These are phyloP conservation scores for Chaetomium olivaceum DNA, from an alignment of 2,329 filamentous ascomycete genomes.

Conservation along the genomic window DNA sequence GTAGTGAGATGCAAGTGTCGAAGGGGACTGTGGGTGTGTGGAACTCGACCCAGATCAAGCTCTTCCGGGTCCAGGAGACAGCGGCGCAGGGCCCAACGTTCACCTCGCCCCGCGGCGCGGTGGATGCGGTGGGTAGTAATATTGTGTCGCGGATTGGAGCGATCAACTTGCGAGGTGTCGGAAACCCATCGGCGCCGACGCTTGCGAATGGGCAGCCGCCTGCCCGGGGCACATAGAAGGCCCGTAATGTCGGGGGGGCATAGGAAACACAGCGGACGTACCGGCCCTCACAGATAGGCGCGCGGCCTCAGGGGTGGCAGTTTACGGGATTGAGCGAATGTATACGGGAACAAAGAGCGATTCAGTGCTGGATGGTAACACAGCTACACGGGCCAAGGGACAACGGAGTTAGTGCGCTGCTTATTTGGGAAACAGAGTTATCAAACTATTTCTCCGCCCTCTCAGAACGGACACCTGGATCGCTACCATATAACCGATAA, in stretches of 20 bases:
- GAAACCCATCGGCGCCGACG: conserved; percentile 28
- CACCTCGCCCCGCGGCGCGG: conserved; percentile 81
- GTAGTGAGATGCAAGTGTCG: conserved; percentile 81
- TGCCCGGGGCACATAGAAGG: not conserved
- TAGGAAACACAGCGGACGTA: not conserved
- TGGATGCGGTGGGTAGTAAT: conserved; percentile 89
- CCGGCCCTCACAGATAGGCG: not conserved
- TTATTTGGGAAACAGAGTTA: not conserved
- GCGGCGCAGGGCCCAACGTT: conserved; percentile 77
- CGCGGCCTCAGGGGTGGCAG: not conserved
- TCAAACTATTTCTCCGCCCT: not conserved
- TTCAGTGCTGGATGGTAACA: not conserved
- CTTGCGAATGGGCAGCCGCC: conserved; percentile 11
- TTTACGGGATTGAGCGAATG: not conserved
- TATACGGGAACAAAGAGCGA: not conserved
- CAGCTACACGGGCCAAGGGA: not conserved
- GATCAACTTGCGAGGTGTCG: conserved; percentile 65
- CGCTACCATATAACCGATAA: not conserved
- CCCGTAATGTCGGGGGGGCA: not conserved
- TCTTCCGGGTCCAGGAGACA: conserved; percentile 88
- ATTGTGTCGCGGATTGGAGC: conserved; percentile 84
- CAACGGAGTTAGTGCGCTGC: not conserved
- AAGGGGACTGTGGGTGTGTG: conserved; percentile 89
- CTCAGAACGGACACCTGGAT: not conserved
- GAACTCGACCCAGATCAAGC: conserved; percentile 84